Conservation (phyloP, 495 filamentous ascomycete genomes). For the Penicillium manginii region DNA sequence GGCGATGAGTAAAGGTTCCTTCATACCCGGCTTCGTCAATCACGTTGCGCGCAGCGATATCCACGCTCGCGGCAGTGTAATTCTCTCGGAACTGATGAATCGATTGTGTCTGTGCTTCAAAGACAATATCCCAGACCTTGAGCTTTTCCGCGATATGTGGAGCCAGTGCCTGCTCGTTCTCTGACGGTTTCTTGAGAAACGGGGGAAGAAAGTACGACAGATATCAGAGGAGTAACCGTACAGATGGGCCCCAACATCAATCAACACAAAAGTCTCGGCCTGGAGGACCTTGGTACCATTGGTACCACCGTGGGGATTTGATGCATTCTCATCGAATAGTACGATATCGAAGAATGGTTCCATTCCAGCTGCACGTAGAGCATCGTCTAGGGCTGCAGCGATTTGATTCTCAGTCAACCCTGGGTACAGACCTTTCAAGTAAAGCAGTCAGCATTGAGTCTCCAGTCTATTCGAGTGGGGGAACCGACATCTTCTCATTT, state of each 20-base stretch:
- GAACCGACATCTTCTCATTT: slow-evolving; percentile 52
- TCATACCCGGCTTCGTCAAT: slow-evolving; percentile 57
- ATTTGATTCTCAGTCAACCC: slow-evolving; percentile 57
- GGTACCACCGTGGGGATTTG: slow-evolving; percentile 57
- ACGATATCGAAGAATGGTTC: slow-evolving; percentile 61
- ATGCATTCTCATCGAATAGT: slow-evolving; percentile 58
- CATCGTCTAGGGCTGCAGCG: slow-evolving; percentile 49
- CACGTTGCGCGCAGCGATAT: slow-evolving; percentile 55
- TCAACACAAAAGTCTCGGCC: slow-evolving; percentile 55
- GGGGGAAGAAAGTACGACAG: slow-evolving; percentile 55
- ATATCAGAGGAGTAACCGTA: slow-evolving; percentile 62
- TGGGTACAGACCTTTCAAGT: slow-evolving; percentile 39
- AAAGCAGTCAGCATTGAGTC: slow-evolving; percentile 1
- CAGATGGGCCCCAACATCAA: slow-evolving; percentile 62
- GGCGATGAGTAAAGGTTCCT: slow-evolving; percentile 56
- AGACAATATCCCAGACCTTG: slow-evolving; percentile 54
- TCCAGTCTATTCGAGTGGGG: background rate
- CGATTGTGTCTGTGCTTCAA: slow-evolving; percentile 54
- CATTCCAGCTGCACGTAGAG: slow-evolving; percentile 49
- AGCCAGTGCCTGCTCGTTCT: slow-evolving; percentile 7
- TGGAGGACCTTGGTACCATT: slow-evolving; percentile 51
- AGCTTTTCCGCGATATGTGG: slow-evolving; percentile 46
- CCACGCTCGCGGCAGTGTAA: slow-evolving; percentile 51
- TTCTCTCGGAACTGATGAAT: slow-evolving; percentile 45
- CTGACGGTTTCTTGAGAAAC: slow-evolving; percentile 30